phyloP scores from a whole-genome alignment of 1,139 yeast genomes.

The Suhomyces coccinellae region DNA sequence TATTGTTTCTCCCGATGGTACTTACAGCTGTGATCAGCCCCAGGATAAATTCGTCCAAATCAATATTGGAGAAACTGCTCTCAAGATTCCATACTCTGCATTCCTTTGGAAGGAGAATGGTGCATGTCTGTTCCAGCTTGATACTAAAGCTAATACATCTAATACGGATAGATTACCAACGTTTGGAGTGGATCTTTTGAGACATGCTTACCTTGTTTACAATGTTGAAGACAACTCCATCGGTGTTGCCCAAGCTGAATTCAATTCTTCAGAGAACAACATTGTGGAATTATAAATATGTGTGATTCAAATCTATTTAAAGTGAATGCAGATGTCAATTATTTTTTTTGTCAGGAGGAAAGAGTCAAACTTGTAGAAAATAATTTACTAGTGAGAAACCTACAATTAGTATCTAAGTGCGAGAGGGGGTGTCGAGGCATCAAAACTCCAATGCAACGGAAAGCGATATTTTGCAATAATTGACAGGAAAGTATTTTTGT shows the following conservation, averaged over 20 bases:
- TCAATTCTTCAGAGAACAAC: slow-evolving; percentile 12
- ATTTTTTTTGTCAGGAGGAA: too few species aligned
- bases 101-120: not conserved
- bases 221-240: slow-evolving; percentile 21
- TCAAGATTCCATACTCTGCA: slow-evolving; percentile 5
- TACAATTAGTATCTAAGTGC: too few species aligned
- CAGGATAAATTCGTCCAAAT: not conserved
- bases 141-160: not conserved
- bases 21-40: slow-evolving; percentile 2
- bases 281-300: slow-evolving; percentile 5
- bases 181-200: slow-evolving; percentile 22
- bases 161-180: slow-evolving; percentile 4
- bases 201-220: slow-evolving; percentile 24
- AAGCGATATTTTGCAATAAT: too few species aligned
- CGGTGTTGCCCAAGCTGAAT: slow-evolving; percentile 22
- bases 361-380: too few species aligned
- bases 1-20: not conserved
- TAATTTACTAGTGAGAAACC: too few species aligned
- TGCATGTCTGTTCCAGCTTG: not conserved
- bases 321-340: too few species aligned
- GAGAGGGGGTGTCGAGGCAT: too few species aligned
- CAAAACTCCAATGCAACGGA: too few species aligned
- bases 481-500: too few species aligned
- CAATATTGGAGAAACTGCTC: slow-evolving; percentile 1
- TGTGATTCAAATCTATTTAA: too few species aligned